phyloP scores from a whole-genome alignment of 805 yeast species.

The Candida lessepsii region DNA sequence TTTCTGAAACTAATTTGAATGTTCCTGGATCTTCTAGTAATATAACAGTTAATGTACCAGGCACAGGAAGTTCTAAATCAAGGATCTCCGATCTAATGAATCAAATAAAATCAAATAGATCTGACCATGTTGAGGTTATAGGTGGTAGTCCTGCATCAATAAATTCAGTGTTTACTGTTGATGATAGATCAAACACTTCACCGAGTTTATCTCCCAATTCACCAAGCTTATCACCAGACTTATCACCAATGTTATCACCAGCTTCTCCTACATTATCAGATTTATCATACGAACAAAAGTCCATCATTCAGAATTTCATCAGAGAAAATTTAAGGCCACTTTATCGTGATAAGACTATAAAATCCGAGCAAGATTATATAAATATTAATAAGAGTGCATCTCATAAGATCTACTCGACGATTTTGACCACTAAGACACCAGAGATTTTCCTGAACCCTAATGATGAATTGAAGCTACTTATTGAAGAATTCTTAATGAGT shows the following conservation, averaged over 20 bases:
- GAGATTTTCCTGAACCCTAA: constrained; percentile 20
- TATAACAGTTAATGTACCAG: neutral
- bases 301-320: constrained; percentile 55
- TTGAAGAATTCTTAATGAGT: constrained; percentile 23
- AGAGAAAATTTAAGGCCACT: constrained; percentile 50
- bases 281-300: constrained; percentile 47
- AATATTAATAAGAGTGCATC: constrained; percentile 62
- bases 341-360: constrained; percentile 34
- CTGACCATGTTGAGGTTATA: neutral
- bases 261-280: constrained; percentile 9
- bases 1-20: too few species aligned
- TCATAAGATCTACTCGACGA: constrained; percentile 49
- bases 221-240: constrained; percentile 5
- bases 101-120: constrained; percentile 11
- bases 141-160: constrained; percentile 15
- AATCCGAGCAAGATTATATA: constrained; percentile 48
- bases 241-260: neutral
- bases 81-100: constrained; percentile 14
- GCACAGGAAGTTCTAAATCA: neutral
- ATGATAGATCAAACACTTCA: constrained; percentile 1
- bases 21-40: too few species aligned
- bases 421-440: constrained; percentile 17
- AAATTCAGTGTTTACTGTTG: constrained; percentile 12
- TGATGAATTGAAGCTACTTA: constrained; percentile 20
- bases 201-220: constrained; percentile 9